Evolutionary conservation across 441 rosid genomes (phyloP).

Genomic region (Euphorbia corollata): DNA sequence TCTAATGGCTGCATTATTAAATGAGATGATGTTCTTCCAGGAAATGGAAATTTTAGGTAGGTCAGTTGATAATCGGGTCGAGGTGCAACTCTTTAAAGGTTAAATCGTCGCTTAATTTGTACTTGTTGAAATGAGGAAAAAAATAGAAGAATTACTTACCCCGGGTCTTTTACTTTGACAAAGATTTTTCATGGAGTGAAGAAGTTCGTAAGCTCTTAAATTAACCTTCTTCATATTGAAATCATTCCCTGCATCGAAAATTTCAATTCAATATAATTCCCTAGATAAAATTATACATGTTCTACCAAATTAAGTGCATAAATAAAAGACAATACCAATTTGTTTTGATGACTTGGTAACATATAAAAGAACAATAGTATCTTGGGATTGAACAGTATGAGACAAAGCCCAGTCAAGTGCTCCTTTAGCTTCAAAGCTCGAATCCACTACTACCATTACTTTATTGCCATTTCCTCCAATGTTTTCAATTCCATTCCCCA

Average conservation of each 20-base stretch:
- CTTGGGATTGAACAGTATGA: constrained; percentile 60
- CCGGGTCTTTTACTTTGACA: constrained; percentile 64
- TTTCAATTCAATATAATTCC: not conserved
- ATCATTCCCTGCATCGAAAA: constrained; percentile 27
- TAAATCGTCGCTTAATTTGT: no score
- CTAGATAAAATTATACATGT: not conserved
- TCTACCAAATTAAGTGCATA: not conserved
- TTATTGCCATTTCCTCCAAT: constrained; percentile 35
- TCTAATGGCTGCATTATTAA: no score
- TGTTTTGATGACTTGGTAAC: constrained; percentile 33
- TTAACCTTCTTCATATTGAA: constrained; percentile 34
- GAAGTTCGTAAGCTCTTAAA: constrained; percentile 46
- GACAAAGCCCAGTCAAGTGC: constrained; percentile 85
- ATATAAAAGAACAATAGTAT: constrained; percentile 52
- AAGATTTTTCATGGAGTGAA: constrained; percentile 50
- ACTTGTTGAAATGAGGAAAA: no score
- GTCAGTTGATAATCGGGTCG: no score
- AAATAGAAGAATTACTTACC: constrained; percentile 26
- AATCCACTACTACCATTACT: constrained; percentile 82
- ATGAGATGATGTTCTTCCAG: no score
- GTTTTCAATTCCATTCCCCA: constrained; percentile 21
- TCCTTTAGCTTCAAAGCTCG: constrained; percentile 60
- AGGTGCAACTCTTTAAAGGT: no score
- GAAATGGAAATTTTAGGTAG: no score
- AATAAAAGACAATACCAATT: constrained; percentile 17